These are phyloP conservation scores for Obba rivulosa DNA, from an alignment of 768 basidiomycete genomes.

Conservation along the genomic window DNA sequence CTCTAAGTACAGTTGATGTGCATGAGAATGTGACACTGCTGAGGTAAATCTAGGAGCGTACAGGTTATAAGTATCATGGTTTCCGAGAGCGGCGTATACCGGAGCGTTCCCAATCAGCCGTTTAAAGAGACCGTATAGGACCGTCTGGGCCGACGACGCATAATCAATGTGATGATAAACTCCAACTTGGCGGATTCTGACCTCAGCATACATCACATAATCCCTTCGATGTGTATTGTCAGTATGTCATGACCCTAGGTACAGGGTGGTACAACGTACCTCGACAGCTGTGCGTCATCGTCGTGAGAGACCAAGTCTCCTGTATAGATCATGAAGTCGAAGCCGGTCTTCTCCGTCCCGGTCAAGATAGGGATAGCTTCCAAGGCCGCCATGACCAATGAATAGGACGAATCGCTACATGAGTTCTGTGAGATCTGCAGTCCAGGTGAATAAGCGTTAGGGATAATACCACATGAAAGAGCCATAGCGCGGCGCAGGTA, in stretches of 20 bases:
- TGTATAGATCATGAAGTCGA: conserved; percentile 63
- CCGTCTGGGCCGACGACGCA: conserved; percentile 40
- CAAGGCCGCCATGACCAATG: conserved; percentile 54
- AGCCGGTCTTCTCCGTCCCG: conserved; percentile 53
- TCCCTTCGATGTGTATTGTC: conserved; percentile 31
- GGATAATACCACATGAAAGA: conserved; percentile 49
- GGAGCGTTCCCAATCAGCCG: conserved; percentile 57
- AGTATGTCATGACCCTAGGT: not conserved
- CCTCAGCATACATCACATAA: conserved; percentile 61
- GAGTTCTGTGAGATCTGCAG: too few species aligned
- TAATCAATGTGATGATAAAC: too few species aligned
- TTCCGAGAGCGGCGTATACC: conserved; percentile 72
- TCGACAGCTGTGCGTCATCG: conserved; percentile 54
- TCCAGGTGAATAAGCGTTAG: not conserved
- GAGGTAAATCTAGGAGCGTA: conserved; percentile 29
- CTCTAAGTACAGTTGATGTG: conserved; percentile 27
- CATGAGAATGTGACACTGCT: not conserved
- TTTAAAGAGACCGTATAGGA: conserved; percentile 65
- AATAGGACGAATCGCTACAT: conserved; percentile 55
- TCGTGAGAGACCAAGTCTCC: conserved; percentile 77
- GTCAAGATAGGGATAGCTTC: conserved; percentile 64
- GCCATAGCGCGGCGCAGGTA: conserved; percentile 67
- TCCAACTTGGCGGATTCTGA: conserved; percentile 22
- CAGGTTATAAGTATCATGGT: conserved; percentile 73
- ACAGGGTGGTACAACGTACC: conserved; percentile 28